Percentiles rank a stretch among this genome's conserved stretches.
Conservation (phyloP, 148 eudicot genomes). For the Amaranthus hypochondriacus region DNA sequence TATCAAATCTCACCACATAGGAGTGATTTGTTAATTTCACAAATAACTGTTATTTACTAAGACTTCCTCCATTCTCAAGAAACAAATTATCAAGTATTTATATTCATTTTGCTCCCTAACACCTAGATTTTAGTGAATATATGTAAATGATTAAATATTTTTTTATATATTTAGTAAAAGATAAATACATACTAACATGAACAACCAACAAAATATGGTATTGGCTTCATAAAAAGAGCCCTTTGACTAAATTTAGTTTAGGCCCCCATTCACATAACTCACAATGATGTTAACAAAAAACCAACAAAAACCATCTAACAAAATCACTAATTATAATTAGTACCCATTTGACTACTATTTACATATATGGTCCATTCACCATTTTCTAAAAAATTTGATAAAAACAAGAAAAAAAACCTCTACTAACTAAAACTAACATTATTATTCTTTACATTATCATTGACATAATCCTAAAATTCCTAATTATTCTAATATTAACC, state of each 20-base stretch:
- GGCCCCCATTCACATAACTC: conserved; percentile 4
- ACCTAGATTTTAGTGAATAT: conserved; percentile 1
- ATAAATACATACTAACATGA: neutral
- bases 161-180: neutral
- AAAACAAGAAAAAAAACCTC: conserved; percentile 10
- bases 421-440: conserved; percentile 9
- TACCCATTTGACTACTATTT: conserved; percentile 16
- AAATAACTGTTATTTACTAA: too few relatives aligned
- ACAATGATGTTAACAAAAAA: conserved; percentile 7
- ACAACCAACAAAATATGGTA: conserved; percentile 3
- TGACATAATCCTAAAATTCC: neutral
- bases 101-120: neutral
- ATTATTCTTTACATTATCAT: conserved; percentile 4
- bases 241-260: conserved; percentile 20
- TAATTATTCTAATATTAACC: too few relatives aligned
- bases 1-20: too few relatives aligned
- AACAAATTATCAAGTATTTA: conserved; percentile 2
- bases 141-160: conserved; percentile 12
- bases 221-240: conserved; percentile 22
- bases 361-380: conserved; percentile 27
- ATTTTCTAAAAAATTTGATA: conserved; percentile 15
- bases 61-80: too few relatives aligned
- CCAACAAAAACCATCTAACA: conserved; percentile 13
- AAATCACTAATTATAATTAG: conserved; percentile 17
- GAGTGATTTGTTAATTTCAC: too few relatives aligned